Percentiles rank a stretch among this genome's conserved stretches.
These are phyloP conservation scores for Stylonectria norvegica DNA, from an alignment of 2,329 filamentous ascomycete genomes.

Conservation along the genomic window DNA sequence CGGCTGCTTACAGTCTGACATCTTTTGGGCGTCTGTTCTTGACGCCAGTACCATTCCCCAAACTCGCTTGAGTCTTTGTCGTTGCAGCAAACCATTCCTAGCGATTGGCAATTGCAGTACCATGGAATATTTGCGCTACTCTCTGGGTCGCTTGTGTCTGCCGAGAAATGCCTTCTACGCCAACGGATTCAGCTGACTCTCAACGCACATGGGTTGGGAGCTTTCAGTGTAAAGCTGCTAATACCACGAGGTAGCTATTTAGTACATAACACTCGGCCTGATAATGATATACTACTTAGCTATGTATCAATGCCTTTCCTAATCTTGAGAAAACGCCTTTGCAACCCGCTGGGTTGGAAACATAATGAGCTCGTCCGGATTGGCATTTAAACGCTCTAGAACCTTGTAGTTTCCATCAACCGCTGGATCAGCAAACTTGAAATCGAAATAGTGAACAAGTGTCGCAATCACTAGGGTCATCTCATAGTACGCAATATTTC, in stretches of 20 bases:
- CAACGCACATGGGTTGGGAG: constrained; percentile 12
- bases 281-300: too few relatives aligned
- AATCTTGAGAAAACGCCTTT: background rate
- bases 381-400: background rate
- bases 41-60: constrained; percentile 46
- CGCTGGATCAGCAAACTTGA: background rate
- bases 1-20: constrained; percentile 50
- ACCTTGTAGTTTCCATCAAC: background rate
- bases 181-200: constrained; percentile 39
- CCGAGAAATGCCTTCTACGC: constrained; percentile 44
- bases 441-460: background rate
- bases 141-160: constrained; percentile 47
- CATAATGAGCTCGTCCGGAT: background rate
- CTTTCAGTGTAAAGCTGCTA: background rate
- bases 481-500: background rate
- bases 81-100: constrained; percentile 44
- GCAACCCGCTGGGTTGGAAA: background rate
- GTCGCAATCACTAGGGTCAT: background rate
- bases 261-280: background rate
- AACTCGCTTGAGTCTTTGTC: constrained; percentile 44
- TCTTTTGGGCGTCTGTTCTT: constrained; percentile 46
- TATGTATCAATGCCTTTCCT: too few relatives aligned
- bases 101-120: constrained; percentile 44
- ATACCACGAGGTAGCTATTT: background rate
- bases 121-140: constrained; percentile 50